These are phyloP conservation scores for Flaveria sonorensis DNA, from an alignment of 129 eudicot species.

Conservation along the genomic window DNA sequence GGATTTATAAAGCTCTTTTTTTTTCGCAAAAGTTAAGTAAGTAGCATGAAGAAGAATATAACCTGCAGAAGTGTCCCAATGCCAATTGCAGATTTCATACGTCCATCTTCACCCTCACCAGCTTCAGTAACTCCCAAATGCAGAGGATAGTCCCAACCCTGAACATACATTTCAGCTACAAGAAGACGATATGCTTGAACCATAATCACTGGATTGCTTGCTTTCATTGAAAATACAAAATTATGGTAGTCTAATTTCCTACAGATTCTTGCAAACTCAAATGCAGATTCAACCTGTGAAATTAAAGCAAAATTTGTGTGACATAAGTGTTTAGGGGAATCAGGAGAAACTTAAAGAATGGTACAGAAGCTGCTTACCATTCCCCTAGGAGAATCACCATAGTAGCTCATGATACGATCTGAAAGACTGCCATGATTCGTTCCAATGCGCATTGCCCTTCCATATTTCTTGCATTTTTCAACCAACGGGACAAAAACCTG, in stretches of 20 bases:
- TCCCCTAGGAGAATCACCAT: slow-evolving; percentile 99
- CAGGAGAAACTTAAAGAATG: not conserved
- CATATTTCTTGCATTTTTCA: slow-evolving; percentile 95
- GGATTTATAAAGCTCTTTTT: not conserved
- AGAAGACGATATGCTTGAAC: slow-evolving; percentile 93
- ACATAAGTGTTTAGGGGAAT: not conserved
- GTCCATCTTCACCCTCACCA: slow-evolving; percentile 99
- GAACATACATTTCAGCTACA: slow-evolving; percentile 95
- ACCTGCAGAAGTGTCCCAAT: slow-evolving; percentile 99
- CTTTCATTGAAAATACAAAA: slow-evolving; percentile 98
- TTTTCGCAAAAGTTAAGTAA: not conserved
- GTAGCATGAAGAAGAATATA: slow-evolving; percentile 10
- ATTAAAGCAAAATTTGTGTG: slow-evolving; percentile 18
- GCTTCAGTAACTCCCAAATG: slow-evolving; percentile 99
- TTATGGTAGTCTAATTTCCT: slow-evolving; percentile 91
- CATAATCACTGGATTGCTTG: slow-evolving; percentile 97
- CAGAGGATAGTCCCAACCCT: slow-evolving; percentile 95
- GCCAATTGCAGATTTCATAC: slow-evolving; percentile 98
- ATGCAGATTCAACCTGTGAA: slow-evolving; percentile 94
- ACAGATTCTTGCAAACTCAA: slow-evolving; percentile 95
- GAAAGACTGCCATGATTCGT: slow-evolving; percentile 98
- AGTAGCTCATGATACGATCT: slow-evolving; percentile 96
- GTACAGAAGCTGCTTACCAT: slow-evolving; percentile 60
- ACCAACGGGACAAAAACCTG: slow-evolving; percentile 92
- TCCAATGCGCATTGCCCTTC: slow-evolving; percentile 96